Evolutionary conservation across 23 red algal species (phyloP).

Genomic region (Gracilaria caudata): DNA sequence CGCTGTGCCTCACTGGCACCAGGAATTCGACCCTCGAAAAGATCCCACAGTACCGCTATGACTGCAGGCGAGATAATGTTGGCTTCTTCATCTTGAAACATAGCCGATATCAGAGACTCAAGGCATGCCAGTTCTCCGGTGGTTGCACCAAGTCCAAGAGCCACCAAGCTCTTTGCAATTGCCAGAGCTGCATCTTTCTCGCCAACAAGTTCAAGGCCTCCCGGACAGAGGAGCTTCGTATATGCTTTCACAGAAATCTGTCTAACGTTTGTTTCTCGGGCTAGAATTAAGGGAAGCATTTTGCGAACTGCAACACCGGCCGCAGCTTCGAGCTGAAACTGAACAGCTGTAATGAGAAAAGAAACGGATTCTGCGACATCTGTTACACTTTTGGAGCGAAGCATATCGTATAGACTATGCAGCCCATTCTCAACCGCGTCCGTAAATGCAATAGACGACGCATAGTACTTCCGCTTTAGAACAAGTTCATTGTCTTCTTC

Average conservation of each 20-base stretch:
- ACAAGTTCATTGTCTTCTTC: conserved; percentile 46
- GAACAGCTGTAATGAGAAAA: conserved; percentile 65
- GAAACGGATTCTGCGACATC: conserved; percentile 87
- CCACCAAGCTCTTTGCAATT: conserved; percentile 58
- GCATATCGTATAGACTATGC: conserved; percentile 51
- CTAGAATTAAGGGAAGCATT: conserved; percentile 83
- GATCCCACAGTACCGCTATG: conserved; percentile 77
- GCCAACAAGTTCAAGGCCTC: conserved; percentile 34
- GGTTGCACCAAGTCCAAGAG: conserved; percentile 76
- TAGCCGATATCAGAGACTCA: conserved; percentile 53
- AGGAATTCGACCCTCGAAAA: conserved; percentile 74
- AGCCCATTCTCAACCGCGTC: conserved; percentile 54
- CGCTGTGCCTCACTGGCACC: conserved; percentile 53
- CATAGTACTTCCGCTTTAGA: conserved; percentile 61
- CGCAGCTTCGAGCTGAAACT: conserved; percentile 81
- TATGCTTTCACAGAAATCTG: conserved; percentile 69
- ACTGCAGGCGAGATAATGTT: conserved; percentile 56
- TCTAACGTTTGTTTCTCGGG: conserved; percentile 74
- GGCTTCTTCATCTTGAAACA: conserved; percentile 22
- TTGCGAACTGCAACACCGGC: conserved; percentile 39
- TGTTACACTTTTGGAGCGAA: conserved; percentile 78
- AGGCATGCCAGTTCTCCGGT: conserved; percentile 80
- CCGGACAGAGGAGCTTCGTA: conserved; percentile 52
- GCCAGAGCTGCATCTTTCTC: conserved; percentile 56
- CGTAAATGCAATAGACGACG: conserved; percentile 64